These are phyloP conservation scores for Daphne laureola DNA, from an alignment of 441 rosid genomes.

Conservation along the genomic window DNA sequence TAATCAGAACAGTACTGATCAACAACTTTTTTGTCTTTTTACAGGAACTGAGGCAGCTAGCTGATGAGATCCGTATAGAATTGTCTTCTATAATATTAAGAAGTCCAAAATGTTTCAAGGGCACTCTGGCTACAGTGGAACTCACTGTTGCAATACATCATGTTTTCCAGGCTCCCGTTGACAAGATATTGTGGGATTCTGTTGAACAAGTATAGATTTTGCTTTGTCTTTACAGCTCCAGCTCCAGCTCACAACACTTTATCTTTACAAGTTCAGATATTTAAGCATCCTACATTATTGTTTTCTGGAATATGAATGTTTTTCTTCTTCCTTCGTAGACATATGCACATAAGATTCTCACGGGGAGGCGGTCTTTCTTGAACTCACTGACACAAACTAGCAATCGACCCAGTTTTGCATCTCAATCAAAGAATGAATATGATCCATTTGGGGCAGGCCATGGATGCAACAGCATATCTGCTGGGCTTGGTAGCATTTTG, in stretches of 20 bases:
- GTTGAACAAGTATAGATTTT: conserved; percentile 57
- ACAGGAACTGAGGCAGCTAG: conserved; percentile 74
- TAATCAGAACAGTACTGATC: conserved; percentile 10
- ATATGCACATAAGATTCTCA: conserved; percentile 85
- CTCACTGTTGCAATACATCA: conserved; percentile 79
- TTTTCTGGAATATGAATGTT: conserved; percentile 7
- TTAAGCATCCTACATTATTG: neutral
- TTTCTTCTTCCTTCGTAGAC: conserved; percentile 41
- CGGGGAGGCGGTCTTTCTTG: conserved; percentile 68
- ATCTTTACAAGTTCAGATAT: neutral
- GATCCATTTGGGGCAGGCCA: conserved; percentile 87
- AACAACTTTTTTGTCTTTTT: neutral
- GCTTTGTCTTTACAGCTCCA: conserved; percentile 6
- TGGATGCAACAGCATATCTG: conserved; percentile 89
- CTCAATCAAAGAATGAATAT: conserved; percentile 63
- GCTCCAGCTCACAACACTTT: neutral
- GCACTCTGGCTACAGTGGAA: conserved; percentile 73
- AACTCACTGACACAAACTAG: conserved; percentile 51
- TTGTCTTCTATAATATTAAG: conserved; percentile 40
- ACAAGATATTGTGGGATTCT: conserved; percentile 85
- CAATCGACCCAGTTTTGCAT: conserved; percentile 56
- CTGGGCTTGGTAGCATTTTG: conserved; percentile 71
- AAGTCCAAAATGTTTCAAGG: conserved; percentile 42
- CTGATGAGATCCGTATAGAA: conserved; percentile 63
- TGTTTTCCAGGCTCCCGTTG: conserved; percentile 77